Percentiles rank a stretch among this genome's conserved stretches.
Evolutionary conservation across 169 alveolate genomes (phyloP).

Genomic region (Theileria sp.): DNA sequence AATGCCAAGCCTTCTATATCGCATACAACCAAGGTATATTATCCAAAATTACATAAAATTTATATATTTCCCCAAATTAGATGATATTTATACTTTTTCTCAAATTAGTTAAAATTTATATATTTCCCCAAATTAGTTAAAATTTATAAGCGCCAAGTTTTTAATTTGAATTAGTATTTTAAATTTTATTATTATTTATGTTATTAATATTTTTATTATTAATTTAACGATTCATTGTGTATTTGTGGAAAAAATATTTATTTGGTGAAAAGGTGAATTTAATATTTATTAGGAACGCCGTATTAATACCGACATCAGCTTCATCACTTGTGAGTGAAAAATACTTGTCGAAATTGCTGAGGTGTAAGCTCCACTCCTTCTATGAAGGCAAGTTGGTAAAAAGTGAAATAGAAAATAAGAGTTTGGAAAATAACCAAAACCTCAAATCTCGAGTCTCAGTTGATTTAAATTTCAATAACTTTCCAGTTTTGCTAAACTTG

Average conservation of each 20-base stretch:
- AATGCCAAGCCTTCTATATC: conserved; percentile 26
- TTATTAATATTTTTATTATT: too few relatives aligned
- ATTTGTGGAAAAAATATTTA: background rate
- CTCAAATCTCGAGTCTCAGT: background rate
- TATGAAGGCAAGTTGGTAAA: background rate
- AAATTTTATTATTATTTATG: too few relatives aligned
- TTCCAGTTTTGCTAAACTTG: conserved; percentile 1
- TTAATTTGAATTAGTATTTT: too few relatives aligned
- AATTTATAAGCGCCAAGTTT: too few relatives aligned
- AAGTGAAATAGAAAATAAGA: background rate
- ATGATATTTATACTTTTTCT: background rate
- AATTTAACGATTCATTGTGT: background rate
- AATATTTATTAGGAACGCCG: background rate
- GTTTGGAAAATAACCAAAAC: background rate
- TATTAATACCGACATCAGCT: background rate
- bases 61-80: background rate
- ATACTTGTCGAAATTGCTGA: background rate
- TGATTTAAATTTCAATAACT: conserved; percentile 15
- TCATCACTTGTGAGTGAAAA: background rate
- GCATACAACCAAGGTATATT: conserved; percentile 27
- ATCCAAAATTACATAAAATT: too few relatives aligned
- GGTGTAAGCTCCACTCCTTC: conserved; percentile 8
- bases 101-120: too few relatives aligned
- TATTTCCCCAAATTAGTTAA: too few relatives aligned
- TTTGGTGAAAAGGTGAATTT: too few relatives aligned